These are phyloP conservation scores for Eleusine coracana DNA, from an alignment of 176 grass and related monocot species.

Conservation along the genomic window DNA sequence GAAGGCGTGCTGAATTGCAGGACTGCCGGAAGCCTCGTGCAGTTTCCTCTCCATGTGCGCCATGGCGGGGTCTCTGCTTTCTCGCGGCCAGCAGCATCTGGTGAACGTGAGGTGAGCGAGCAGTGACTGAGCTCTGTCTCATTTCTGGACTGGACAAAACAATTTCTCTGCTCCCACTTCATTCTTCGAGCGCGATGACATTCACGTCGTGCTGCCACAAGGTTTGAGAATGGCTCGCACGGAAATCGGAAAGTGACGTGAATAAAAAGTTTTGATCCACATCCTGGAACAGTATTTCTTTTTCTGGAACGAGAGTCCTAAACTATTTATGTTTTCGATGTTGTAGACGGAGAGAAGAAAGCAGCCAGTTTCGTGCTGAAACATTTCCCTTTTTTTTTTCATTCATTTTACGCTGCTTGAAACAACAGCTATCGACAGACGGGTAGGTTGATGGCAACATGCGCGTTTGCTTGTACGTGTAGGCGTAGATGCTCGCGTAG, in stretches of 20 bases:
- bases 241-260: background rate
- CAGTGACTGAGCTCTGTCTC: too few species aligned
- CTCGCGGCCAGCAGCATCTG: too few species aligned
- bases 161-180: too few species aligned
- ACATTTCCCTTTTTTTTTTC: background rate
- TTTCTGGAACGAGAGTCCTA: background rate
- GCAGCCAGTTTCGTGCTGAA: background rate
- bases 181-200: too few species aligned
- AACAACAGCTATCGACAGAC: background rate
- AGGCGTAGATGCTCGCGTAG: background rate
- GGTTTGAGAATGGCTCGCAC: too few species aligned
- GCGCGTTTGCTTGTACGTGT: background rate
- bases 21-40: too few species aligned
- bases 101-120: too few species aligned
- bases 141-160: too few species aligned
- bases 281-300: background rate
- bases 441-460: background rate
- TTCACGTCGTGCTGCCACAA: too few species aligned
- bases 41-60: too few species aligned
- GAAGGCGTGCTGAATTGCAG: too few species aligned
- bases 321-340: background rate
- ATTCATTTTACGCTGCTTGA: background rate
- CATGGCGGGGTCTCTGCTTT: too few species aligned
- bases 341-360: background rate
- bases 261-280: background rate